phyloP scores from a whole-genome alignment of 1,284 basidiomycete species.

The Leucoagaricus sp. region DNA sequence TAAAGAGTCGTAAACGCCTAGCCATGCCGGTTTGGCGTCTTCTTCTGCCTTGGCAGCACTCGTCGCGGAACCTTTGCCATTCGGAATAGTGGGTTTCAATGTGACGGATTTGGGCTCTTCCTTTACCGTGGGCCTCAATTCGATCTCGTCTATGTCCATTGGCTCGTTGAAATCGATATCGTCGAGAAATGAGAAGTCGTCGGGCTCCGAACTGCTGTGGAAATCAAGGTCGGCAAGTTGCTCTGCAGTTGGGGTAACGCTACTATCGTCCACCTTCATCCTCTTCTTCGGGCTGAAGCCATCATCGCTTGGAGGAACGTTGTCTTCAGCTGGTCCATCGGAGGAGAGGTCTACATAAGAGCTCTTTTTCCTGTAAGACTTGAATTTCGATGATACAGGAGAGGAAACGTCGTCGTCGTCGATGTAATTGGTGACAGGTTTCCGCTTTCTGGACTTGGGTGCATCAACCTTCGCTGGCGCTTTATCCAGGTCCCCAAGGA shows the following conservation, averaged over 20 bases:
- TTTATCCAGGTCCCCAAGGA: slow-evolving; percentile 71
- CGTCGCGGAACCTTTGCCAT: slow-evolving; percentile 12
- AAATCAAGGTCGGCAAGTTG: slow-evolving; percentile 61
- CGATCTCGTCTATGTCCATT: background rate
- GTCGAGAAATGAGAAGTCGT: slow-evolving; percentile 35
- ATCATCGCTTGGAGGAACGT: slow-evolving; percentile 56
- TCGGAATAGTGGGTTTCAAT: slow-evolving; percentile 20
- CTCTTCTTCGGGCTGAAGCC: slow-evolving; percentile 72
- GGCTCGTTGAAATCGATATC: slow-evolving; percentile 35
- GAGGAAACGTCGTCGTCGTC: slow-evolving; percentile 37
- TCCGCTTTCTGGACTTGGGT: slow-evolving; percentile 64
- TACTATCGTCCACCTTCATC: slow-evolving; percentile 41
- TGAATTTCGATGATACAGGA: slow-evolving; percentile 28
- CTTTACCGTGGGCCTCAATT: slow-evolving; percentile 30
- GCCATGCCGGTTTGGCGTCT: slow-evolving; percentile 66
- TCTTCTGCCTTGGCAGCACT: slow-evolving; percentile 42
- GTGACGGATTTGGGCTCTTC: slow-evolving; percentile 26
- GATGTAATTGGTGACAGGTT: slow-evolving; percentile 60
- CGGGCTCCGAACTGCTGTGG: slow-evolving; percentile 47
- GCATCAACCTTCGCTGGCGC: slow-evolving; percentile 37
- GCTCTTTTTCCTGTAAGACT: slow-evolving; percentile 27
- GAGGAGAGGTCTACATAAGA: slow-evolving; percentile 51
- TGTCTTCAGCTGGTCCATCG: slow-evolving; percentile 54
- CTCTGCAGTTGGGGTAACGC: slow-evolving; percentile 54
- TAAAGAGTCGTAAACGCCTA: slow-evolving; percentile 74